Base-by-base conservation (phyloP, 257 asterid genomes). In the Fraxinus anomala region DNA sequence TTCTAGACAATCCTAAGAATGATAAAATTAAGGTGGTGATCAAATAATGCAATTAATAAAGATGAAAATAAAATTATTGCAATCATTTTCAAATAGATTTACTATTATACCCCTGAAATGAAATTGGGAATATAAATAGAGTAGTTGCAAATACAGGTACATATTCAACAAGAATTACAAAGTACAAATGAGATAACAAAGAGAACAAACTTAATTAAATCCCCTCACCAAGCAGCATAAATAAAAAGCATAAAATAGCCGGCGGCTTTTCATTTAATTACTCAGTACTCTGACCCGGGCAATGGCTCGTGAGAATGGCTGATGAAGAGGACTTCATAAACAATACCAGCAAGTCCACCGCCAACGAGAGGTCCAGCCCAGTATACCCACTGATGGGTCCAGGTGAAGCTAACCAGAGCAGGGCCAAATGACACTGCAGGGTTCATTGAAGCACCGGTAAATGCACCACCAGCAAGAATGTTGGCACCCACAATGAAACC, bases 371-470 rank as follows among this genome's bases (percentile, higher is more conserved):
- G 90, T 14, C 92, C 92, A 67, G 81, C 87, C 92, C 92, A 88
- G 85, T 88, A 88, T 5, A 88, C 72, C 92, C 92, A 88, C 80
- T 88, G 92, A 87, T 80, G 2, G 13, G 59, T 44, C 84, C 83
- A 88, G 40, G 39, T 61, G 80, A 84, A 76, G 70, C 84, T 61
- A 28, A 84, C 88, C 59, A 88, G 0, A 3, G 90, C 87, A 0
- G 90, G 90, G 0, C 92, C 92, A 66, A 88, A 88, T 0, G 86
- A 76, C 19, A 86, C 88, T 0, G 92, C 92, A 0, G 92, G 92
- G 89, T 88, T 88, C 90, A 86, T 84, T 42, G 92, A 83, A 1
- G 92, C 92, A 12, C 92, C 90, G 49, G 89, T 85, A 87, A 86
- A 88, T 0, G 90, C 85, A 1, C 92, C 92, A 26, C 90, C 92